Conservation (phyloP, 305 asterid genomes). For the Fraxinus latifolia region DNA sequence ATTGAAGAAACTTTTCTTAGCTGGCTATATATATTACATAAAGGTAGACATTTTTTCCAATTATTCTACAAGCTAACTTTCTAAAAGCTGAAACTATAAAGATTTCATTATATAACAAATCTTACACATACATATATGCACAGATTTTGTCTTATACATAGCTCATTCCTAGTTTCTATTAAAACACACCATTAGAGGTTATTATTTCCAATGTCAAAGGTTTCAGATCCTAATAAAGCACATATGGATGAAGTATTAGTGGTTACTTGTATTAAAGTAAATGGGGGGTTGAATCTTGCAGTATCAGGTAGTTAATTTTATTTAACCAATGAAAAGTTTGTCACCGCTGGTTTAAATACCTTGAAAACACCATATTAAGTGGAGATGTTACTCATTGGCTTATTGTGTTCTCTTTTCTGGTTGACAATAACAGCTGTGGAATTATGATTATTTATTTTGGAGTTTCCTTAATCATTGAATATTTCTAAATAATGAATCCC, state of each 20-base stretch:
- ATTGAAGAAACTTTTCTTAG: conserved; percentile 6
- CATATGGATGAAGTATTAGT: neutral
- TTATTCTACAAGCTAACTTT: neutral
- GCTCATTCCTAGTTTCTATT: neutral
- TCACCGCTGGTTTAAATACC: neutral
- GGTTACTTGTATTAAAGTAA: neutral
- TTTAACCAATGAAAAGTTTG: neutral
- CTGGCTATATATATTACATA: neutral
- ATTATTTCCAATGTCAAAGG: neutral
- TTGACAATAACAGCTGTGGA: neutral
- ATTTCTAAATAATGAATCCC: neutral
- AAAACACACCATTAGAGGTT: neutral
- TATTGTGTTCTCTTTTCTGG: neutral
- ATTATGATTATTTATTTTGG: neutral
- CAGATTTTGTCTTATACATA: neutral
- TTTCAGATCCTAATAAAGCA: neutral
- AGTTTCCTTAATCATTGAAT: neutral
- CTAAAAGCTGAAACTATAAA: neutral
- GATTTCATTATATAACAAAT: neutral
- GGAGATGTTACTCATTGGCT: neutral
- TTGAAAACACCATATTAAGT: neutral
- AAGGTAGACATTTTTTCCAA: neutral
- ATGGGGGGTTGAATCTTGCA: neutral
- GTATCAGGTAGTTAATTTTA: conserved; percentile 9
- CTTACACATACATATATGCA: neutral